phyloP scores from a whole-genome alignment of 106 monocot species.

The Dendrobium huoshanense region DNA sequence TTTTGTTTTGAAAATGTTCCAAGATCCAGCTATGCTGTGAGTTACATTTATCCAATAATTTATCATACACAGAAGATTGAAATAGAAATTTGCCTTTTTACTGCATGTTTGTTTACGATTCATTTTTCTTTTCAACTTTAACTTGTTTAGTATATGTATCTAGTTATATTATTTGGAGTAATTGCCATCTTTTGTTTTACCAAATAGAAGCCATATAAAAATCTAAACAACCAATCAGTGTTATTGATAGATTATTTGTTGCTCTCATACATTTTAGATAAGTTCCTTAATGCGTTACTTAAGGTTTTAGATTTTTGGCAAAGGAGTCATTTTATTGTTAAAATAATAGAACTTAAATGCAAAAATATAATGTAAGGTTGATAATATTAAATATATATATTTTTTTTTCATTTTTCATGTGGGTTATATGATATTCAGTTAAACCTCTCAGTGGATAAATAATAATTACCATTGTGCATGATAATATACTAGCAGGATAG shows the following conservation, averaged over 20 bases:
- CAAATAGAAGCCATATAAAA: too few relatives aligned
- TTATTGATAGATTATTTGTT: not conserved
- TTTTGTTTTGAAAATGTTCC: slow-evolving; percentile 41
- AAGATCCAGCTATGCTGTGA: slow-evolving; percentile 56
- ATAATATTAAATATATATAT: too few relatives aligned
- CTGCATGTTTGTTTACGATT: not conserved
- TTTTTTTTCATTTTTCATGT: too few relatives aligned
- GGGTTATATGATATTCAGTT: too few relatives aligned
- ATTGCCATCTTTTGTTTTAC: not conserved
- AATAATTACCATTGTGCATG: too few relatives aligned
- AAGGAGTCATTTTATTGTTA: not conserved
- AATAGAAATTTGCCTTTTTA: not conserved
- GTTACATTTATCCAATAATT: slow-evolving; percentile 10
- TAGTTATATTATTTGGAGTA: not conserved
- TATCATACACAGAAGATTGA: not conserved
- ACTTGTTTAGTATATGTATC: not conserved
- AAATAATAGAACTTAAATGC: not conserved
- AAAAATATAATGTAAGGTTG: too few relatives aligned
- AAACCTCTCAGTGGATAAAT: too few relatives aligned
- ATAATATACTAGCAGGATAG: too few relatives aligned
- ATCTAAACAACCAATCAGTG: not conserved
- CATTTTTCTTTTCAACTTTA: not conserved
- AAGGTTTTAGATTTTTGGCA: not conserved
- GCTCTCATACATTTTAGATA: not conserved
- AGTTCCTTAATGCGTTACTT: not conserved